A percentile compares a stretch with the other conserved stretches of the same genome.
phyloP scores from a whole-genome alignment of 1,284 basidiomycete species.

The Heimioporus punctisporus region DNA sequence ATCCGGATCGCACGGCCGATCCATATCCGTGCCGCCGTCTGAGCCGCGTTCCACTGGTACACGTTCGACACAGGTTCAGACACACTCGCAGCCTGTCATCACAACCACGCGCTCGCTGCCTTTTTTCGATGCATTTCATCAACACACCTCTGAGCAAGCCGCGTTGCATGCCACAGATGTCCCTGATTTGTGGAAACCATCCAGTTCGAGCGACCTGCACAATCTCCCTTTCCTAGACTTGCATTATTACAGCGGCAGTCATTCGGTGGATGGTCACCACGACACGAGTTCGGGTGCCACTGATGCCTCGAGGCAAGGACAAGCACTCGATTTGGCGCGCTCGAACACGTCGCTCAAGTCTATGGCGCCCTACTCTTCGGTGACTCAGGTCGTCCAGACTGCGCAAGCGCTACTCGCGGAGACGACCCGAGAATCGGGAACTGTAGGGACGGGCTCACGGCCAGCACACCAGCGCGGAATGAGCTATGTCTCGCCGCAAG shows the following conservation, averaged over 20 bases:
- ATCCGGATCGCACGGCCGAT: constrained; percentile 44
- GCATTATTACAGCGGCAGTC: constrained; percentile 58
- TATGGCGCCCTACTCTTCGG: constrained; percentile 29
- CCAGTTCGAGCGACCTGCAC: constrained; percentile 40
- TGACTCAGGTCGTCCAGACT: constrained; percentile 30
- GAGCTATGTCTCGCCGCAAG: constrained; percentile 68
- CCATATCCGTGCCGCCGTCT: constrained; percentile 58
- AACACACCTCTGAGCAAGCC: constrained; percentile 23
- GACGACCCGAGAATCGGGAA: constrained; percentile 13
- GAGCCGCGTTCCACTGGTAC: constrained; percentile 43
- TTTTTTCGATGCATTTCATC: constrained; percentile 29
- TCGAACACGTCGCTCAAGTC: constrained; percentile 37
- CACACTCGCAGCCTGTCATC: constrained; percentile 28
- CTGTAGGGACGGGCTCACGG: constrained; percentile 15
- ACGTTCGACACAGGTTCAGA: constrained; percentile 37
- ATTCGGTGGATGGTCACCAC: constrained; percentile 28
- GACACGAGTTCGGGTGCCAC: constrained; percentile 17
- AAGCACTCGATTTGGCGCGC: constrained; percentile 68
- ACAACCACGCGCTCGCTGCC: constrained; percentile 32
- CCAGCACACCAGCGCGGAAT: constrained; percentile 56
- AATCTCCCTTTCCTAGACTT: constrained; percentile 73
- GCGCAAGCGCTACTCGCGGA: constrained; percentile 26
- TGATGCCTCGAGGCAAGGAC: constrained; percentile 46
- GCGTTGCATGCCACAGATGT: constrained; percentile 25
- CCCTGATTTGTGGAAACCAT: constrained; percentile 32